Base-by-base conservation (phyloP, 2,329 filamentous ascomycete genomes). In the Fusarium fracticaudum region DNA sequence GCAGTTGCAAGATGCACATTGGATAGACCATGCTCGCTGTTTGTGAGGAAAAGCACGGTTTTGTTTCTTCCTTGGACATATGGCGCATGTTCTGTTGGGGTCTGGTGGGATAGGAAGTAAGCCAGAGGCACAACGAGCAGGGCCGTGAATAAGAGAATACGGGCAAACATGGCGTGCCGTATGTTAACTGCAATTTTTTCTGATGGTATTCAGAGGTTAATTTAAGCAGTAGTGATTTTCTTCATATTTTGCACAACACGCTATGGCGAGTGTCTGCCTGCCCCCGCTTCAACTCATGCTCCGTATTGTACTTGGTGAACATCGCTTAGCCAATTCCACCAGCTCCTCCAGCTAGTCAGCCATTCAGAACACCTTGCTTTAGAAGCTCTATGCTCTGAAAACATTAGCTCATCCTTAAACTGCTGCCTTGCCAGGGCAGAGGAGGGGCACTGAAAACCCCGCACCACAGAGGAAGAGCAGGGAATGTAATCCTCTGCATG, bases 1-100 rank as follows among this genome's bases (percentile, higher is more conserved):
- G 75, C 73, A 6, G 83, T 82, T 3, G 83, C 83, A 8, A 85
- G 66, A 59, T 81, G 81, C 24, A 83, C 82, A 51, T 85, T 85
- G 15, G 79, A 80, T 14, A 82, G 75, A 35, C 83, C 83, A 57
- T 78, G 77, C 14, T 82, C 79, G 11, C 45, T 37, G 6, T 69
- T 69, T 4, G 51, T 48, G 6, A 69, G 35, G 20, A 69, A 69
- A 6, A 69, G 24, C 4, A 60, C 55, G 4, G 55, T 69, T 6
- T 41, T 47, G 10, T 63, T 63, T 17, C 17, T 40, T 9, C 64
- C 66, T 17, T 54, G 40, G 13, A 69, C 18, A 8, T 38, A 69
- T 1, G 37, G 64, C 1, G 41, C 4, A 37, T 47, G 24, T 8
- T 29, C 35, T 9, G n/a, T 14, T 24, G 35, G 14, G 20, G 37